phyloP scores from a whole-genome alignment of 169 alveolate species.

The Plasmodium coatneyi region DNA sequence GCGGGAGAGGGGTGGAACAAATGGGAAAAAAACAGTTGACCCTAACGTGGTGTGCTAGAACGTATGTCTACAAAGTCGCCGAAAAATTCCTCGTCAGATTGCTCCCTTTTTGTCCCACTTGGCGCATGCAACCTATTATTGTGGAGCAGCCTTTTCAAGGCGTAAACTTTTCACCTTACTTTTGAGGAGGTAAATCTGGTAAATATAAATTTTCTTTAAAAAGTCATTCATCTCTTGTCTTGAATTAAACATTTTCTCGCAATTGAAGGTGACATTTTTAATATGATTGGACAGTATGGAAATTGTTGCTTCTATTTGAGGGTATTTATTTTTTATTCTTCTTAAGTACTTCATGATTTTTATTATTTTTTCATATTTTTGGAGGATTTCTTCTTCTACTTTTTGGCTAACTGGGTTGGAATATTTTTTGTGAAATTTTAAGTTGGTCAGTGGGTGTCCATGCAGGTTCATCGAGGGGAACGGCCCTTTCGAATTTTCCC shows the following conservation, averaged over 20 bases:
- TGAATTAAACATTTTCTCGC: constrained; percentile 64
- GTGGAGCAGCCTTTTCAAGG: not conserved
- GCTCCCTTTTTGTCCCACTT: not conserved
- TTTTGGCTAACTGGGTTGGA: not conserved
- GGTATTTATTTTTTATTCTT: constrained; percentile 41
- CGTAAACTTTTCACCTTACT: not conserved
- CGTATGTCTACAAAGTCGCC: not conserved
- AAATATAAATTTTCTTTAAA: constrained; percentile 54
- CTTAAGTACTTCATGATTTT: constrained; percentile 63
- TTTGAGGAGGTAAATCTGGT: constrained; percentile 57
- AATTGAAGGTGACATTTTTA: constrained; percentile 64
- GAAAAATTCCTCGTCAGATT: not conserved
- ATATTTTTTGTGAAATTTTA: constrained; percentile 7
- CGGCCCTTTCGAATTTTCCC: not conserved
- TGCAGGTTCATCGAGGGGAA: not conserved
- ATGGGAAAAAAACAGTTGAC: not conserved
- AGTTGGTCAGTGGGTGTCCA: not conserved
- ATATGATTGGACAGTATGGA: constrained; percentile 55
- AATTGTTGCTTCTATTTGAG: constrained; percentile 53
- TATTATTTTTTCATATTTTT: constrained; percentile 66
- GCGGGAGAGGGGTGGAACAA: not conserved
- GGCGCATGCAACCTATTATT: not conserved
- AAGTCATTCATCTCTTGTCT: constrained; percentile 49
- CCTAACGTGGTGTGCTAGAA: not conserved
- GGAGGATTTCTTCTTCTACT: constrained; percentile 44